Conservation (phyloP, 2,329 filamentous ascomycete genomes). For the Onygenales sp. region DNA sequence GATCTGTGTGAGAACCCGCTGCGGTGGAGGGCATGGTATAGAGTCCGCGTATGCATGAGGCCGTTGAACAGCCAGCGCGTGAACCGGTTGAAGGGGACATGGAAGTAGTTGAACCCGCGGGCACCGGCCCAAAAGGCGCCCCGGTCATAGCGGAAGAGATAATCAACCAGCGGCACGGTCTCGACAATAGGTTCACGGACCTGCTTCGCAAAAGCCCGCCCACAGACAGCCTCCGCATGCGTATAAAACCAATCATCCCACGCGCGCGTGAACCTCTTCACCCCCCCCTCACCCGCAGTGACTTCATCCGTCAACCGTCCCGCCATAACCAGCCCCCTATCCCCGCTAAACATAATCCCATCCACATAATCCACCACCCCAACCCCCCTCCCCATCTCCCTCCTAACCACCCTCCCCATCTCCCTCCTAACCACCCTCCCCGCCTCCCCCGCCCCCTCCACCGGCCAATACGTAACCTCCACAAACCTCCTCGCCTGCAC, state of each 20-base stretch:
- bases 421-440: constrained; percentile 19
- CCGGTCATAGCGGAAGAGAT: constrained; percentile 50
- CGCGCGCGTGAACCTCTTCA: constrained; percentile 45
- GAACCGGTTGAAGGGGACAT: constrained; percentile 47
- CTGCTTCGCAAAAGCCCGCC: too few relatives aligned
- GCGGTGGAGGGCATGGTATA: constrained; percentile 51
- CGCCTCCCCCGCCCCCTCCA: constrained; percentile 38
- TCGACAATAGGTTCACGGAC: neutral
- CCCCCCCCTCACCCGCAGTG: constrained; percentile 16
- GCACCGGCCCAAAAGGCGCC: constrained; percentile 50
- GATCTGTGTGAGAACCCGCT: constrained; percentile 43
- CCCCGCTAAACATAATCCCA: constrained; percentile 51
- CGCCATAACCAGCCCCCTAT: constrained; percentile 47
- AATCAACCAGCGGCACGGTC: constrained; percentile 39
- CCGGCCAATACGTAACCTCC: constrained; percentile 51
- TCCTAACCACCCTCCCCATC: constrained; percentile 14
- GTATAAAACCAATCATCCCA: constrained; percentile 66
- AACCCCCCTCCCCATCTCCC: neutral
- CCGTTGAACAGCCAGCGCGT: constrained; percentile 49
- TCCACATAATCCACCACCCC: constrained; percentile 38
- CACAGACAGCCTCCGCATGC: constrained; percentile 39
- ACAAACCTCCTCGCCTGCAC: constrained; percentile 48
- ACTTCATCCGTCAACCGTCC: constrained; percentile 45
- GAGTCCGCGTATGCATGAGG: constrained; percentile 48
- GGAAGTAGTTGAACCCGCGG: constrained; percentile 48